phyloP scores from a whole-genome alignment of 352 stramenopile species.

The Aphanomyces astaci region DNA sequence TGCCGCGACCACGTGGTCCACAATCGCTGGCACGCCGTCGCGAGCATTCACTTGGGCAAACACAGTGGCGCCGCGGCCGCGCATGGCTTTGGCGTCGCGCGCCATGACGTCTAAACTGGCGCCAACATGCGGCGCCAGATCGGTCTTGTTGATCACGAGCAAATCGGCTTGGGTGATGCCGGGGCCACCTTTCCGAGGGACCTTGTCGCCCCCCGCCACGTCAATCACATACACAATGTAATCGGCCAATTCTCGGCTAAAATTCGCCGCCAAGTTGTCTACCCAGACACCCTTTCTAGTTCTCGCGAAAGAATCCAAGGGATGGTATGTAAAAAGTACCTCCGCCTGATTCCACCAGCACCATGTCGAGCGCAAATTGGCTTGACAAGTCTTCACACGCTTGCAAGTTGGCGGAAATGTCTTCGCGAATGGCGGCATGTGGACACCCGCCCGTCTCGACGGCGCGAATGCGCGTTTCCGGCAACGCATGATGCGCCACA shows the following conservation, averaged over 20 bases:
- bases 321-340: conserved; percentile 35
- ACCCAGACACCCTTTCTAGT: background rate
- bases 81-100: conserved; percentile 93
- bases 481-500: conserved; percentile 87
- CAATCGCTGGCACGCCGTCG: conserved; percentile 85
- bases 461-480: conserved; percentile 85
- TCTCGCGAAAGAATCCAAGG: background rate
- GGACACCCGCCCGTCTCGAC: conserved; percentile 98
- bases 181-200: conserved; percentile 95
- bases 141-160: conserved; percentile 98
- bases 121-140: conserved; percentile 93
- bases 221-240: conserved; percentile 99
- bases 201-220: conserved; percentile 96
- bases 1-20: conserved; percentile 48
- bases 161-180: conserved; percentile 97
- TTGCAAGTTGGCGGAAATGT: conserved; percentile 95
- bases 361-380: conserved; percentile 72
- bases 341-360: conserved; percentile 87
- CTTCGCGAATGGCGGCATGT: conserved; percentile 95
- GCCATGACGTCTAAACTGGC: conserved; percentile 93
- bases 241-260: conserved; percentile 95
- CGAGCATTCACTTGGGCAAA: conserved; percentile 94
- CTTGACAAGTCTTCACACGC: conserved; percentile 93
- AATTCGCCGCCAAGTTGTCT: conserved; percentile 98
- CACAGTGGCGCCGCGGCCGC: conserved; percentile 87